A percentile compares a stretch with the other conserved stretches of the same genome.
phyloP scores from a whole-genome alignment of 495 filamentous ascomycete genomes.

The Clohesyomyces aquaticus region DNA sequence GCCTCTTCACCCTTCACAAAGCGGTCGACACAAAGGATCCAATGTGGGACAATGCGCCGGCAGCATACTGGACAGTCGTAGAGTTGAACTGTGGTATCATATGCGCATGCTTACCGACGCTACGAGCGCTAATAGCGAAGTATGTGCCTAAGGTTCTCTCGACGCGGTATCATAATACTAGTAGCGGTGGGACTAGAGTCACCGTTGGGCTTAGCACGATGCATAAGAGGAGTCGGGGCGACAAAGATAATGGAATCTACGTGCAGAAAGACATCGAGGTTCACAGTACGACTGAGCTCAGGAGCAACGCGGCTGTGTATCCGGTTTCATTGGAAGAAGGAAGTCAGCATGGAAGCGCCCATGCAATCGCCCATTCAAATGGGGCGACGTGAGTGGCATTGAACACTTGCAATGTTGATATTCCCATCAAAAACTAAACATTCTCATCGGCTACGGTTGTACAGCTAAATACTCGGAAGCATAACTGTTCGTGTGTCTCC shows the following conservation, averaged over 20 bases:
- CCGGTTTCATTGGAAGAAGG: constrained; percentile 14
- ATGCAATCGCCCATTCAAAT: background rate
- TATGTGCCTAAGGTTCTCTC: constrained; percentile 17
- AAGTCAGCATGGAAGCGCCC: background rate
- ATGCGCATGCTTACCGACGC: constrained; percentile 35
- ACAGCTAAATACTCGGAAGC: too few species aligned
- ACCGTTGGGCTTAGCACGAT: constrained; percentile 1
- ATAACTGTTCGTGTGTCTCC: too few species aligned
- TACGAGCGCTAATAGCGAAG: constrained; percentile 28
- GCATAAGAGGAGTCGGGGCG: background rate
- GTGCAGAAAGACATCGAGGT: constrained; percentile 27
- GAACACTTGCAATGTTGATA: too few species aligned
- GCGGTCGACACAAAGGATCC: constrained; percentile 25
- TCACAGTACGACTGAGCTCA: constrained; percentile 27
- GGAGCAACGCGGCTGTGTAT: constrained; percentile 13
- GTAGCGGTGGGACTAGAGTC: background rate
- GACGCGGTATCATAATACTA: background rate
- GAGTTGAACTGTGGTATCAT: constrained; percentile 36
- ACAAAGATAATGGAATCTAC: constrained; percentile 16
- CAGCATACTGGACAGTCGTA: constrained; percentile 33
- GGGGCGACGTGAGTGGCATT: background rate
- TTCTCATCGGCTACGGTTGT: too few species aligned
- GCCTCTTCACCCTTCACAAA: constrained; percentile 28
- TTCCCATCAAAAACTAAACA: too few species aligned
- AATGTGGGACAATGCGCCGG: constrained; percentile 32